Evolutionary conservation across 305 asterid species (phyloP), one percentile per base, ranked within the genome.

Genomic region (Nicotiana rustica): DNA sequence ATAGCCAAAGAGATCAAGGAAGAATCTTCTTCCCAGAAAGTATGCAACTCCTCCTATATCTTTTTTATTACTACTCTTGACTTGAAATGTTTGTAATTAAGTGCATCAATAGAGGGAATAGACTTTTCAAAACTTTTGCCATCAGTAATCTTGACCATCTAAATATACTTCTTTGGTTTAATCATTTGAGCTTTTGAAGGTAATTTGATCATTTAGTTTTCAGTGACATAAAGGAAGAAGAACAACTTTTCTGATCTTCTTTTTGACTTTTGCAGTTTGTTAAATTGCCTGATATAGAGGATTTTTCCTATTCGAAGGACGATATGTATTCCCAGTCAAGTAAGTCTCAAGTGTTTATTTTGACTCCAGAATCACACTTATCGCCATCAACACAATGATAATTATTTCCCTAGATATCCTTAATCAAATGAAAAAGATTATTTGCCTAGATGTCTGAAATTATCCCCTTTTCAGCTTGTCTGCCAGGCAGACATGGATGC

Each of bases 241-340:
- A 52, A 4, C 25, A 49, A 3, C 15, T 49, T 47, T 29, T 75
- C 41, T 75, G 25, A 49, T 52, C 8, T 67, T 21, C 4, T 4
- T 25, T 9, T 21, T 62, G 61, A n/a, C 33, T 61, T 83, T 35
- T 90, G 90, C 97, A 91, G 97, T 90, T 88, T 83, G 82, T 83
- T 83, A 56, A 86, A 31, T 88, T 90, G 78, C 97, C 98, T 52
- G 98, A 91, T 86, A 94, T 94, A 81, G 99, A 96, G 90, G 99
- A 96, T 85, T 96, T 94, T 85, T 90, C 92, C 52, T 96, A 87
- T 83, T 91, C 91, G 56, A 92, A 89, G 56, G 86, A 82, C 73
- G 81, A 19, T 86, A 83, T 82, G 15, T 76, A 6, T 84, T 75
- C 91, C 75, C 84, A 77, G 67, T 55, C 85, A 86, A 88, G 99